Evolutionary conservation across 208 protist species (phyloP), one percentile per base, ranked within the genome.

Genomic region (Acanthamoeba sp.): DNA sequence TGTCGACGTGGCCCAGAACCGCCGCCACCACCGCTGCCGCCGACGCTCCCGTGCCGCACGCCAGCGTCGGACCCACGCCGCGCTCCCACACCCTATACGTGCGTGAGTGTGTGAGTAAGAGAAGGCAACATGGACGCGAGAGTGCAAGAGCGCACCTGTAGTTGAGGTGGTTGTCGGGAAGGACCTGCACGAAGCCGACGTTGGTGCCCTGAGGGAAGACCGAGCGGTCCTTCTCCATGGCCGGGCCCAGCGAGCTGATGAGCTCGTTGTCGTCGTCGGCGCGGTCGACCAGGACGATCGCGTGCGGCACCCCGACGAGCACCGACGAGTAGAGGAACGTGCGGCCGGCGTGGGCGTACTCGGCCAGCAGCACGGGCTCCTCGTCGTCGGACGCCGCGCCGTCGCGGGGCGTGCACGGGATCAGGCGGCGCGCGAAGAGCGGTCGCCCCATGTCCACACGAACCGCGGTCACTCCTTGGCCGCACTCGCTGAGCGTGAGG

Each of bases 131-230:
- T n/a, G n/a, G n/a, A n/a, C n/a, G n/a, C n/a, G 45, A 50, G 45
- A 9, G n/a, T 40, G 22, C 10, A 36, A 24, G 36, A 7, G 5
- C 16, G 55, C 14, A 48, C 71, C 71, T 7, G 71, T 80, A 80
- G 38, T 45, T 45, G 34, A 80, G 10, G 22, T 45, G 32, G 36
- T 80, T 80, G 71, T 80, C 22, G 29, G 71, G 5, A 18, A 80
- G n/a, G 71, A 80, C 38, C 18, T 80, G 71, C 71, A 80, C 71
- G 71, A 80, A 80, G 71, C 71, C 71, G 34, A 80, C 71, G 71
- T 80, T 80, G 71, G 71, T 80, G 0, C 71, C 71, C 22, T 48
- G 71, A 0, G 71, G 71, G 34, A 80, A 80, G 32, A 80, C 14
- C 34, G 71, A 0, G 32, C 34, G 32, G 36, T 80, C 71, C 36